phyloP scores from a whole-genome alignment of 495 filamentous ascomycete species.

The Penicillium arizonense region DNA sequence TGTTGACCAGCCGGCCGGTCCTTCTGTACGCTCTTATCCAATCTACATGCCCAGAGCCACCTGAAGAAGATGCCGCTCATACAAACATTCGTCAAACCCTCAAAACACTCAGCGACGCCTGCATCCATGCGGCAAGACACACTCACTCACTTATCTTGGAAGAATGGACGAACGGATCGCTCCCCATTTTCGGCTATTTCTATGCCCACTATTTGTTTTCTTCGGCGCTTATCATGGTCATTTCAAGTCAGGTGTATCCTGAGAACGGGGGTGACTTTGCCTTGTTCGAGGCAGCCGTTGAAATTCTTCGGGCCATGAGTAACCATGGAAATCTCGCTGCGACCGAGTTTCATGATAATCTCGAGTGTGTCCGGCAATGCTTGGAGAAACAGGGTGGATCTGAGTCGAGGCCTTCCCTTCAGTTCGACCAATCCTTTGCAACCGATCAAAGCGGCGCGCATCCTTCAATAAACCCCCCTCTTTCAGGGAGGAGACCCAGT shows the following conservation, averaged over 20 bases:
- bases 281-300: conserved; percentile 25
- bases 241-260: conserved; percentile 26
- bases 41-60: conserved; percentile 2
- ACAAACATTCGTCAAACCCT: conserved; percentile 13
- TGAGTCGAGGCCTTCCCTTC: neutral
- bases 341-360: conserved; percentile 31
- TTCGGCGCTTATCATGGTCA: conserved; percentile 25
- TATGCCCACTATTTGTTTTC: conserved; percentile 38
- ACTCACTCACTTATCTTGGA: conserved; percentile 30
- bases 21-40: conserved; percentile 28
- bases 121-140: conserved; percentile 30
- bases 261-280: conserved; percentile 20
- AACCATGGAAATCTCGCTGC: conserved; percentile 32
- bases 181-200: conserved; percentile 34
- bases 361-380: conserved; percentile 20
- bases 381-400: conserved; percentile 2
- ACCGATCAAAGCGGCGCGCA: neutral
- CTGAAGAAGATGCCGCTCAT: conserved; percentile 12
- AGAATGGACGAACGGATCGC: conserved; percentile 34
- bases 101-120: conserved; percentile 31
- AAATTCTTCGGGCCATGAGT: conserved; percentile 28
- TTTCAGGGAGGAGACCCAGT: neutral
- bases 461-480: no score
- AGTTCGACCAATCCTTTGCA: neutral
- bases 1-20: conserved; percentile 30